Conservation (phyloP, 2,329 filamentous ascomycete genomes). For the Sarocladiaceae sp. region DNA sequence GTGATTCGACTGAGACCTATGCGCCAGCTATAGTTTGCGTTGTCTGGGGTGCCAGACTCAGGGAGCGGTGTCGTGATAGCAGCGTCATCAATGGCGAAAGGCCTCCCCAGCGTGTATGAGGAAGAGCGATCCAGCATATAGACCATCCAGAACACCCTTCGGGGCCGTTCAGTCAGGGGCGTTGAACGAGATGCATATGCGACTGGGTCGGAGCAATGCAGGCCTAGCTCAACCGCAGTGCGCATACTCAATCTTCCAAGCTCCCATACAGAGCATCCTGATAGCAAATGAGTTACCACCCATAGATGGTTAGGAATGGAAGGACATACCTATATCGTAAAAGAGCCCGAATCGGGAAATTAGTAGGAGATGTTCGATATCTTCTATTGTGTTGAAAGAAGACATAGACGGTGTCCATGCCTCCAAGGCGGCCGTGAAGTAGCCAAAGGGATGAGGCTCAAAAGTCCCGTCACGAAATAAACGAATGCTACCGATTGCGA, state of each 20-base stretch:
- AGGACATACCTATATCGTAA: constrained; percentile 10
- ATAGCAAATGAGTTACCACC: not conserved
- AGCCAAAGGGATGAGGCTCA: constrained; percentile 10
- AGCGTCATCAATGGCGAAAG: constrained; percentile 10
- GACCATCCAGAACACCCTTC: constrained; percentile 10
- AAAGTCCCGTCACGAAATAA: constrained; percentile 7
- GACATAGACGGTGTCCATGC: constrained; percentile 3
- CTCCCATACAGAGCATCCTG: constrained; percentile 12
- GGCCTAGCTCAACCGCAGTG: constrained; percentile 8
- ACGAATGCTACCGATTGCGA: constrained; percentile 10
- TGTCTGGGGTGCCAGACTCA: not conserved
- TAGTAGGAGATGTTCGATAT: constrained; percentile 10
- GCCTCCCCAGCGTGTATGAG: constrained; percentile 10
- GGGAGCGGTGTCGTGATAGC: constrained; percentile 4
- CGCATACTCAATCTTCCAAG: constrained; percentile 10
- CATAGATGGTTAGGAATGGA: not conserved
- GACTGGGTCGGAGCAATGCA: constrained; percentile 2
- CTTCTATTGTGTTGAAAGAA: constrained; percentile 9
- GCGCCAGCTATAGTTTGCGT: not conserved
- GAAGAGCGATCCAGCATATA: constrained; percentile 11
- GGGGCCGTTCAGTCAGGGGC: not conserved
- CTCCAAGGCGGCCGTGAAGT: constrained; percentile 11
- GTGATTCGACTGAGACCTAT: not conserved
- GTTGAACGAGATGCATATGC: not conserved
- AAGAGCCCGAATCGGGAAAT: constrained; percentile 11